Evolutionary conservation across 306 rosid genomes (phyloP).

Genomic region (Castanea sativa): DNA sequence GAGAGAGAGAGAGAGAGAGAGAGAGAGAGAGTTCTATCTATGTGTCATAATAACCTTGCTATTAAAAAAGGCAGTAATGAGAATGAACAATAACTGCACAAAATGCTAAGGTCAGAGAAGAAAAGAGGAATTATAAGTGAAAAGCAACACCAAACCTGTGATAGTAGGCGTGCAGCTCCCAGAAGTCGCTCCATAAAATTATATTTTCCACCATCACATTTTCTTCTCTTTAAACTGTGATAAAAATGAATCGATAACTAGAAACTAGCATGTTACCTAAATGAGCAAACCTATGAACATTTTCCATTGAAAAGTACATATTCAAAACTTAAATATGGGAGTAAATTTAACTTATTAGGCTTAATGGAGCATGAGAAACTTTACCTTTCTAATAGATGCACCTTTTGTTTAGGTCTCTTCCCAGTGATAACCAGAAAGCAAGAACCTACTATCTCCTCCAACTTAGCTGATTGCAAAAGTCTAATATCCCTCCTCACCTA

Average conservation of each 20-base stretch:
- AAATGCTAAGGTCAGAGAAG: neutral
- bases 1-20: neutral
- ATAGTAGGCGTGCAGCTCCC: conserved; percentile 73
- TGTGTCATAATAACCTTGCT: neutral
- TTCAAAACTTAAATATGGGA: conserved; percentile 4
- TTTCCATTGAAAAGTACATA: neutral
- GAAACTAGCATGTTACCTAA: conserved; percentile 7
- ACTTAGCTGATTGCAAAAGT: conserved; percentile 55
- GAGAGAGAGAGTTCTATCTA: neutral
- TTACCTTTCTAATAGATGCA: conserved; percentile 78
- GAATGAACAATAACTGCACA: neutral
- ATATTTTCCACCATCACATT: conserved; percentile 50
- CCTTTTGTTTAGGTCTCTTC: conserved; percentile 72
- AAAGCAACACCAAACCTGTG: conserved; percentile 49
- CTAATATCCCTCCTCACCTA: conserved; percentile 82
- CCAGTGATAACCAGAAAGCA: conserved; percentile 65
- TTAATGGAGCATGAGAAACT: neutral
- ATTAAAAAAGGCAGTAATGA: neutral
- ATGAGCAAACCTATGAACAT: neutral
- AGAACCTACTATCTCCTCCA: conserved; percentile 66
- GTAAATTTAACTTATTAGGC: neutral
- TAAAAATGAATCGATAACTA: conserved; percentile 15
- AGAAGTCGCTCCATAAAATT: conserved; percentile 78
- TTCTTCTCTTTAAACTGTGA: conserved; percentile 78
- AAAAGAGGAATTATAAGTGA: neutral